Conservation (phyloP, 169 alveolate genomes). For the Plasmodium yoelii region DNA sequence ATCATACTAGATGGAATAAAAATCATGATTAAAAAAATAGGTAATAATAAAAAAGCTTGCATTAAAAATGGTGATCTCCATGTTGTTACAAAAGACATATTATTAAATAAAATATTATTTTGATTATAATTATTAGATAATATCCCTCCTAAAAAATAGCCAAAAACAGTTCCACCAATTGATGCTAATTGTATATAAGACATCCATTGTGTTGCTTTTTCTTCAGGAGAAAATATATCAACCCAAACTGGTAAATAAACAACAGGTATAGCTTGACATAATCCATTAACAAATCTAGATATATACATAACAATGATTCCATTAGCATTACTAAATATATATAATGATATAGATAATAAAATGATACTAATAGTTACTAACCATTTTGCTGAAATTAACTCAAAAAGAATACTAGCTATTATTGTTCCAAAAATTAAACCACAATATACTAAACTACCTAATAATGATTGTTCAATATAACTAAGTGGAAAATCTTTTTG, state of each 20-base stretch:
- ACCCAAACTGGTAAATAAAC: slow-evolving; percentile 97
- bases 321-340: slow-evolving; percentile 81
- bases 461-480: slow-evolving; percentile 79
- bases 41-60: slow-evolving; percentile 47
- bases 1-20: slow-evolving; percentile 62
- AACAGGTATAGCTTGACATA: slow-evolving; percentile 92
- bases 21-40: slow-evolving; percentile 49
- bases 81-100: slow-evolving; percentile 23
- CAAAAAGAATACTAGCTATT: slow-evolving; percentile 81
- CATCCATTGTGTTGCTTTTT: slow-evolving; percentile 94
- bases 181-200: slow-evolving; percentile 92
- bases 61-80: slow-evolving; percentile 77
- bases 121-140: slow-evolving; percentile 34
- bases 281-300: slow-evolving; percentile 91
- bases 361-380: slow-evolving; percentile 78
- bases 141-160: slow-evolving; percentile 77
- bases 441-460: slow-evolving; percentile 86
- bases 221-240: slow-evolving; percentile 93
- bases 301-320: slow-evolving; percentile 83
- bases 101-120: slow-evolving; percentile 9
- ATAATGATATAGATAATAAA: slow-evolving; percentile 76
- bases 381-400: slow-evolving; percentile 78
- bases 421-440: slow-evolving; percentile 86
- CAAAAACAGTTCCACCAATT: slow-evolving; percentile 89
- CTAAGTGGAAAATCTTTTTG: slow-evolving; percentile 78